phyloP scores from a whole-genome alignment of 176 grass and related monocot genomes.

The Calamus simplicifolius region DNA sequence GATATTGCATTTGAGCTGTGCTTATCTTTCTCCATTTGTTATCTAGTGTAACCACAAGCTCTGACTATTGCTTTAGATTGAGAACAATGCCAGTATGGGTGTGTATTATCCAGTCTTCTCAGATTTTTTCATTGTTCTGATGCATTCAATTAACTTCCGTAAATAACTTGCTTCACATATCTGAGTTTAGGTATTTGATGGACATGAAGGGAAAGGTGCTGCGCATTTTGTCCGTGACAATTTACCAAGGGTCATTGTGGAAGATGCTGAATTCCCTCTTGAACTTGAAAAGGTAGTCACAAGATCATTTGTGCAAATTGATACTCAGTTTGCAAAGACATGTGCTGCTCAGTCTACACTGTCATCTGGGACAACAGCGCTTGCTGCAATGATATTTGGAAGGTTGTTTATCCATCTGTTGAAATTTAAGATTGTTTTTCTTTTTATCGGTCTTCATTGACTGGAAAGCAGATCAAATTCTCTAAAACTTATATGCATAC shows the following conservation, averaged over 20 bases:
- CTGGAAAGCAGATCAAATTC: background rate
- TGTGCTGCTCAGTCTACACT: slow-evolving; percentile 33
- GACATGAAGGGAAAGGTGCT: slow-evolving; percentile 91
- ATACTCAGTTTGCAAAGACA: slow-evolving; percentile 63
- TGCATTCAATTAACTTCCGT: too few species aligned
- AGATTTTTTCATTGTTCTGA: background rate
- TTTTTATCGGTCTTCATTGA: background rate
- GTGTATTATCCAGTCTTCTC: too few species aligned
- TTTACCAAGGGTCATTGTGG: slow-evolving; percentile 71
- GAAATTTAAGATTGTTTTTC: background rate
- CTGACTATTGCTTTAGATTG: too few species aligned
- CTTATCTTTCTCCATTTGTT: too few species aligned
- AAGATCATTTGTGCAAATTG: slow-evolving; percentile 77
- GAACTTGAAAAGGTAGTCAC: slow-evolving; percentile 70
- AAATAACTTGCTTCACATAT: background rate
- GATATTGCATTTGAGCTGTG: too few species aligned
- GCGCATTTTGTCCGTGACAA: slow-evolving; percentile 90
- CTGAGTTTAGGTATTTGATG: slow-evolving; percentile 72
- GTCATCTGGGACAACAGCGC: slow-evolving; percentile 82
- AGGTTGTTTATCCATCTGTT: slow-evolving; percentile 27
- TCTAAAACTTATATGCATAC: too few species aligned
- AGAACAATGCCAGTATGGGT: too few species aligned
- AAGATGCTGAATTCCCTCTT: slow-evolving; percentile 89
- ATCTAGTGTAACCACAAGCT: too few species aligned
- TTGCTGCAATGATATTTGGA: slow-evolving; percentile 92